Percentiles rank a stretch among this genome's conserved stretches.
phyloP scores from a whole-genome alignment of 495 filamentous ascomycete genomes.

The Tuber indicum region DNA sequence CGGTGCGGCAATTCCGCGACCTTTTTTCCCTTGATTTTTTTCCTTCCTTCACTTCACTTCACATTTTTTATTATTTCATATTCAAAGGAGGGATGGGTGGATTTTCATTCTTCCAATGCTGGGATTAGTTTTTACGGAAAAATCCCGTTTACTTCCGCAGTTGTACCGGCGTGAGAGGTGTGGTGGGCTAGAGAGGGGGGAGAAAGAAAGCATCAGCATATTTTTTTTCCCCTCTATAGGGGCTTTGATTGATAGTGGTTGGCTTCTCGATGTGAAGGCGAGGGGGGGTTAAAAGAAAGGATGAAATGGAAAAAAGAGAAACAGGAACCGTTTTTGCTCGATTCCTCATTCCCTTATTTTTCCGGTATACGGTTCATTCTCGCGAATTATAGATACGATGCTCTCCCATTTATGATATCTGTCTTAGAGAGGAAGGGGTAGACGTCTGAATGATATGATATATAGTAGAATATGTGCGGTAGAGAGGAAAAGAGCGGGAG shows the following conservation, averaged over 20 bases:
- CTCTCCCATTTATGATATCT: not conserved
- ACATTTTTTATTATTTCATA: conserved; percentile 22
- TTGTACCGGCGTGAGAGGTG: conserved; percentile 15
- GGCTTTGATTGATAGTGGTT: not conserved
- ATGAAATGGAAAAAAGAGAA: not conserved
- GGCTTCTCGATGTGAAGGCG: not conserved
- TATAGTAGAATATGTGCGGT: not conserved
- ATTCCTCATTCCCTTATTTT: not conserved
- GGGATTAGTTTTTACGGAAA: conserved; percentile 30
- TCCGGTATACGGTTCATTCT: conserved; percentile 3
- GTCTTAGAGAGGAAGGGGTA: not conserved
- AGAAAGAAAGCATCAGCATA: not conserved
- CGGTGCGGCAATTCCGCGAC: conserved; percentile 37
- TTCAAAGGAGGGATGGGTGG: conserved; percentile 29
- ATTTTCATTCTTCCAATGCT: conserved; percentile 30
- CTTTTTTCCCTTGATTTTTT: conserved; percentile 37
- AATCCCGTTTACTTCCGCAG: conserved; percentile 32
- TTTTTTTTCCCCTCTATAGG: not conserved
- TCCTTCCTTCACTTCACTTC: conserved; percentile 14
- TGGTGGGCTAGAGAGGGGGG: conserved; percentile 23
- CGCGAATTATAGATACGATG: not conserved
- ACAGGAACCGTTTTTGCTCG: not conserved
- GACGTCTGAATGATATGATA: not conserved
- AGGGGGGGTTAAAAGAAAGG: not conserved
- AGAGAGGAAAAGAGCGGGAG: not conserved